phyloP scores from a whole-genome alignment of 192 early-diverging fungal genomes.

The Diversispora epigaea region DNA sequence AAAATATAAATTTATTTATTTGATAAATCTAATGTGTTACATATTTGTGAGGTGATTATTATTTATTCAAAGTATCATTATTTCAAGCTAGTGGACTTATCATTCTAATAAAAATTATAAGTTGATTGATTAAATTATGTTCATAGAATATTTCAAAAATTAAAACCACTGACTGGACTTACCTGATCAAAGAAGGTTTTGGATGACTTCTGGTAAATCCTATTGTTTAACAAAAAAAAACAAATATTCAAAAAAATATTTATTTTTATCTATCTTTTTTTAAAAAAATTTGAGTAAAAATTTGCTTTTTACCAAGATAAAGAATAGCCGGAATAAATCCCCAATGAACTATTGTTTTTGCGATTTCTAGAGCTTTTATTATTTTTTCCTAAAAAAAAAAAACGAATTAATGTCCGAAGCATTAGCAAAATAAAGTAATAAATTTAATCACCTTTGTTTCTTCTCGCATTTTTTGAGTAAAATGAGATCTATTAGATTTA shows the following conservation, averaged over 20 bases:
- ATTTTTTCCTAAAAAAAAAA: constrained; percentile 44
- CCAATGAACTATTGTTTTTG: constrained; percentile 60
- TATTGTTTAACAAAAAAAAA: background rate
- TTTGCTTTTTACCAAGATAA: constrained; percentile 48
- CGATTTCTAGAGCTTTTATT: constrained; percentile 52
- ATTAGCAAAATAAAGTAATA: no score
- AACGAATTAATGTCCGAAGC: background rate
- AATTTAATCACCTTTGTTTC: constrained; percentile 21
- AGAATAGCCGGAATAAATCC: constrained; percentile 63
- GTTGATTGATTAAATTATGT: no score
- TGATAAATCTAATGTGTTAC: no score
- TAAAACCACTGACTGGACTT: background rate
- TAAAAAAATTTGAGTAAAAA: background rate
- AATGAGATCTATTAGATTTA: no score
- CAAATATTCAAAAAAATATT: background rate
- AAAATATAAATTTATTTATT: no score
- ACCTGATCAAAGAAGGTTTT: constrained; percentile 27
- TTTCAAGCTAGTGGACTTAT: no score
- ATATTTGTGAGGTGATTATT: no score
- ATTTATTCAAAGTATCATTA: no score
- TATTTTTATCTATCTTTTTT: background rate
- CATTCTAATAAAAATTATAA: no score
- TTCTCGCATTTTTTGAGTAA: constrained; percentile 12
- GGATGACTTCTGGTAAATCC: constrained; percentile 28
- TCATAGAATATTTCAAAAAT: no score